Conservation (phyloP, 495 filamentous ascomycete genomes). For the Neurospora sp. region DNA sequence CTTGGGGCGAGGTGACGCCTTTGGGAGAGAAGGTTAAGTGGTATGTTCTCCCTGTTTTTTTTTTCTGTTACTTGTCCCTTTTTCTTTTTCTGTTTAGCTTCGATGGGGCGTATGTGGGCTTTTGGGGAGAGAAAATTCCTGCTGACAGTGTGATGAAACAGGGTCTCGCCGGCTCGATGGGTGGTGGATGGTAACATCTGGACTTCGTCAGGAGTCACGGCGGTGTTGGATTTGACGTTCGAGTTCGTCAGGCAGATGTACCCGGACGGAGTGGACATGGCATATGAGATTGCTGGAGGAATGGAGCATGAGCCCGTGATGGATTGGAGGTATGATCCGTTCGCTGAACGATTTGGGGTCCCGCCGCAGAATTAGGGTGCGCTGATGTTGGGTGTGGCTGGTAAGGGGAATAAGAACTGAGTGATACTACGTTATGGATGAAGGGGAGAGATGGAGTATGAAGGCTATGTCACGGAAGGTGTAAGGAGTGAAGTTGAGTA, state of each 20-base stretch:
- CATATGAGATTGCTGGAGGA: constrained; percentile 1
- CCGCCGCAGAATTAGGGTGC: neutral
- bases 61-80: neutral
- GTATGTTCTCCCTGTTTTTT: neutral
- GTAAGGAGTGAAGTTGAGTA: neutral
- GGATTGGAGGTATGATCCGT: constrained; percentile 13
- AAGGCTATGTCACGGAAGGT: neutral
- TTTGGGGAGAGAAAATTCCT: neutral
- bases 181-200: constrained; percentile 21
- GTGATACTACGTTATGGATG: neutral
- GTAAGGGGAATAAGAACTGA: neutral
- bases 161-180: constrained; percentile 18
- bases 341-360: constrained; percentile 3
- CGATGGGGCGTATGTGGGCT: neutral
- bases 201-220: constrained; percentile 15
- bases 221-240: constrained; percentile 11
- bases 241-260: constrained; percentile 14
- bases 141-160: neutral
- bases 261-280: constrained; percentile 8
- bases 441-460: neutral
- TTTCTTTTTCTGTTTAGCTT: neutral
- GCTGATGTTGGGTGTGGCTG: neutral
- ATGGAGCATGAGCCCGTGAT: constrained; percentile 5
- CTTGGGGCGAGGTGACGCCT: constrained; percentile 30
- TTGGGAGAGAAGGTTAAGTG: constrained; percentile 15